Conservation (phyloP, 345 rosid species). For the Ceriops zippeliana region DNA sequence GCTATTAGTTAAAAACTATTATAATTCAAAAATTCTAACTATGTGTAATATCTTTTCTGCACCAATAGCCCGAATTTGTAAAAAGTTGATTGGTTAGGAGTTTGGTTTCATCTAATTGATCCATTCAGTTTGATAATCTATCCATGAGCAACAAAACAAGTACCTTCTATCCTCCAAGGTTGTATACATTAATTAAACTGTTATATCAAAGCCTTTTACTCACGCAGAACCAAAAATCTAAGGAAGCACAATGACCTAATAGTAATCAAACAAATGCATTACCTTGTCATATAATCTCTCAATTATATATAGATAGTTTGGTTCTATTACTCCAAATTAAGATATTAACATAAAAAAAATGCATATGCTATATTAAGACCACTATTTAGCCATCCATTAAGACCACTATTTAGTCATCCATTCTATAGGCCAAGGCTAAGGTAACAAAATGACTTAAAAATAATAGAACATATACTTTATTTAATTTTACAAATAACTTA, state of each 20-base stretch:
- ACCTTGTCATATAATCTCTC: too few species aligned
- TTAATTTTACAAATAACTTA: slow-evolving; percentile 2
- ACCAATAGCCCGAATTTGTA: not conserved
- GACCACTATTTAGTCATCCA: too few species aligned
- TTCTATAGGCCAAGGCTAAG: too few species aligned
- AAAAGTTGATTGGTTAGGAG: slow-evolving; percentile 6
- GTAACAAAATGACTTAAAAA: not conserved
- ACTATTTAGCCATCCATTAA: too few species aligned
- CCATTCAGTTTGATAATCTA: not conserved
- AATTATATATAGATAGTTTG: too few species aligned
- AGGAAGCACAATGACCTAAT: not conserved
- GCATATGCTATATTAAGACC: too few species aligned
- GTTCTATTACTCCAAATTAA: too few species aligned
- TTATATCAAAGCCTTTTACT: not conserved
- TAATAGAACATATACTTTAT: not conserved
- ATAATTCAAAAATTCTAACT: not conserved
- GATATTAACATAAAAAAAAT: too few species aligned
- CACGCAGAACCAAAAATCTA: not conserved
- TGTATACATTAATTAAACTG: not conserved
- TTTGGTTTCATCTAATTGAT: slow-evolving; percentile 10
- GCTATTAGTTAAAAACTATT: not conserved
- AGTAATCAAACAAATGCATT: not conserved
- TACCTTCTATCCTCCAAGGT: not conserved
- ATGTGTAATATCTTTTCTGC: not conserved
- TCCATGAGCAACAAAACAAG: not conserved